phyloP scores from a whole-genome alignment of 169 alveolate species.

The Cystoisospora suis region DNA sequence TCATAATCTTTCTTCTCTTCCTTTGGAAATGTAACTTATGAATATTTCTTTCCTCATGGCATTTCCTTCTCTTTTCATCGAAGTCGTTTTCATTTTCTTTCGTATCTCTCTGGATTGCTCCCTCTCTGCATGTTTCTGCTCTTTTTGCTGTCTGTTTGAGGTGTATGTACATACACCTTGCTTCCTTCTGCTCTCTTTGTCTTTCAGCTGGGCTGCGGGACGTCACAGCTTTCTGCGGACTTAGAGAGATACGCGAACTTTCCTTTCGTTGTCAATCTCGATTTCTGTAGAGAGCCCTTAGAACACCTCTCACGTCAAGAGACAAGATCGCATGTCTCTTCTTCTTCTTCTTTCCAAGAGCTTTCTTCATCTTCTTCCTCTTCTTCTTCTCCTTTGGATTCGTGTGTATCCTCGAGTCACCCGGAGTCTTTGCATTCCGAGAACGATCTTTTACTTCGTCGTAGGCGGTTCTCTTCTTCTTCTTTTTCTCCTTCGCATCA shows the following conservation, averaged over 20 bases:
- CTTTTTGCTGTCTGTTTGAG: not conserved
- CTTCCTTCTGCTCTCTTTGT: not conserved
- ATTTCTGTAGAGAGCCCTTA: not conserved
- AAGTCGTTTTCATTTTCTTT: not conserved
- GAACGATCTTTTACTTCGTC: no score
- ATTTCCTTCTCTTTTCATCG: not conserved
- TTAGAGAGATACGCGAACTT: not conserved
- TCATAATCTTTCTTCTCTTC: no score
- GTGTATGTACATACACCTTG: not conserved
- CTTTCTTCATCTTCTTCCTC: no score
- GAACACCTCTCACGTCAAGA: not conserved
- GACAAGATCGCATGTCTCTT: no score
- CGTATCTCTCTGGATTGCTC: not conserved
- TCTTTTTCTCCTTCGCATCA: no score
- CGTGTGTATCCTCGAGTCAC: no score
- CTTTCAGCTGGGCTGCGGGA: slow-evolving; percentile 23
- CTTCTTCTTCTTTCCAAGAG: no score
- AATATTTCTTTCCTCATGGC: not conserved
- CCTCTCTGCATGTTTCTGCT: not conserved
- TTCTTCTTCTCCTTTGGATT: no score
- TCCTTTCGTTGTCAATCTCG: not conserved
- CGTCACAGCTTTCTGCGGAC: not conserved
- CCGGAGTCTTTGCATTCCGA: no score
- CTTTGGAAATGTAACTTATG: no score
- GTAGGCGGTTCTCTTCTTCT: no score